Percentiles rank a stretch among this genome's conserved stretches.
These are phyloP conservation scores for Raffaelea ambrosiae DNA, from an alignment of 2,329 filamentous ascomycete species.

Conservation along the genomic window DNA sequence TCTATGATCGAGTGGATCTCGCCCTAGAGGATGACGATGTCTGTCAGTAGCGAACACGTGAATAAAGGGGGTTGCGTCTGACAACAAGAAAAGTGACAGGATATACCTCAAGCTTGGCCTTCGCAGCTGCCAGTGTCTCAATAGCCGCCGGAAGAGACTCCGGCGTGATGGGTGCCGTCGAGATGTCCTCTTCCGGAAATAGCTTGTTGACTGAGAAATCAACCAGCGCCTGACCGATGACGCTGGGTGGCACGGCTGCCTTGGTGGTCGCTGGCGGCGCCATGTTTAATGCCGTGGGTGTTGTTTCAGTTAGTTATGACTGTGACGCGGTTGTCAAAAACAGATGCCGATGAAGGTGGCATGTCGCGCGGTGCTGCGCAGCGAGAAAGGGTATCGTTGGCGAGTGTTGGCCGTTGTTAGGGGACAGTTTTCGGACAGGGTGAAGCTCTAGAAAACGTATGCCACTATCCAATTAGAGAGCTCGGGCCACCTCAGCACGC, in stretches of 20 bases:
- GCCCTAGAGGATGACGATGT: slow-evolving; percentile 29
- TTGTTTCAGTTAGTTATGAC: too few relatives aligned
- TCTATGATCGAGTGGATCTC: slow-evolving; percentile 71
- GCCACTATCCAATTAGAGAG: too few relatives aligned
- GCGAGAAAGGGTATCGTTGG: too few relatives aligned
- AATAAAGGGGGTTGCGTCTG: too few relatives aligned
- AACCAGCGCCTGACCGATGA: slow-evolving; percentile 49
- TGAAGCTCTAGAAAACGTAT: too few relatives aligned
- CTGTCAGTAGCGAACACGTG: neutral
- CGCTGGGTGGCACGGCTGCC: neutral
- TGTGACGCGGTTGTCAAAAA: too few relatives aligned
- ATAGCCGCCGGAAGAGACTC: slow-evolving; percentile 31
- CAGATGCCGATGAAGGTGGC: too few relatives aligned
- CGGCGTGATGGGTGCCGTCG: slow-evolving; percentile 24
- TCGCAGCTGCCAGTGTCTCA: slow-evolving; percentile 30
- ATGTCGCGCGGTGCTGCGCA: too few relatives aligned
- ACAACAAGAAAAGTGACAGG: neutral
- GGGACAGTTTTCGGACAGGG: too few relatives aligned
- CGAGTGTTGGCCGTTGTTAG: too few relatives aligned
- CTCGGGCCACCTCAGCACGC: too few relatives aligned
- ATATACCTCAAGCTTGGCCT: slow-evolving; percentile 34
- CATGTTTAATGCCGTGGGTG: too few relatives aligned
- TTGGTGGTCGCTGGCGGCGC: neutral
- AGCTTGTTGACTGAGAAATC: slow-evolving; percentile 44
- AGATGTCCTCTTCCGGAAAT: slow-evolving; percentile 39